Percentiles rank a stretch among this genome's conserved stretches.
Evolutionary conservation across 768 basidiomycete species (phyloP).

Genomic region (Lenzites betulinus): DNA sequence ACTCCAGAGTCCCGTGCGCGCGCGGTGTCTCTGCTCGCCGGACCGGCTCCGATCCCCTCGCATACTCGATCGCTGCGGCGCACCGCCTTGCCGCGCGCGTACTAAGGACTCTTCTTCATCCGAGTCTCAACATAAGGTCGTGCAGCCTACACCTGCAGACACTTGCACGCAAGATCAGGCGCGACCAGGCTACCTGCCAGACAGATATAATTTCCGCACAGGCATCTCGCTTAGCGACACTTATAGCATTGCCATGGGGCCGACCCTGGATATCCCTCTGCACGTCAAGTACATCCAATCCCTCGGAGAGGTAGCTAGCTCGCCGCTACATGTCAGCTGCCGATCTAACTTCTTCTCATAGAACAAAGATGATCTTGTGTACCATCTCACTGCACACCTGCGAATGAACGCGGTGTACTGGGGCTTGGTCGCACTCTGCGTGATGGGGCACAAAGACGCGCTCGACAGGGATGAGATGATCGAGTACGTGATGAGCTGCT

Average conservation of each 20-base stretch:
- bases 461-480: slow-evolving; percentile 84
- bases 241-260: not conserved
- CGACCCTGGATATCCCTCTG: slow-evolving; percentile 23
- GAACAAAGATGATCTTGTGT: slow-evolving; percentile 82
- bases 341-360: slow-evolving; percentile 30
- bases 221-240: not conserved
- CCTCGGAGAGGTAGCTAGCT: slow-evolving; percentile 45
- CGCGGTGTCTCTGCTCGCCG: no score
- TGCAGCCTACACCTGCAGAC: no score
- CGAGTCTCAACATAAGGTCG: no score
- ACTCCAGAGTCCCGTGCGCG: no score
- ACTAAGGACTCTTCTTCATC: no score
- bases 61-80: no score
- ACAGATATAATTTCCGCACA: no score
- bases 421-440: slow-evolving; percentile 85
- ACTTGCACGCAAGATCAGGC: no score
- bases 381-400: slow-evolving; percentile 90
- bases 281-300: slow-evolving; percentile 55
- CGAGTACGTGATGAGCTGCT: slow-evolving; percentile 90
- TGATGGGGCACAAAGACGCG: slow-evolving; percentile 79
- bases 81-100: no score
- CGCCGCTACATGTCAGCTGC: not conserved
- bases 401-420: slow-evolving; percentile 97
- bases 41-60: no score
- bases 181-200: no score